Conservation (phyloP, 2,329 filamentous ascomycete species). For the Westerdykella sp. region DNA sequence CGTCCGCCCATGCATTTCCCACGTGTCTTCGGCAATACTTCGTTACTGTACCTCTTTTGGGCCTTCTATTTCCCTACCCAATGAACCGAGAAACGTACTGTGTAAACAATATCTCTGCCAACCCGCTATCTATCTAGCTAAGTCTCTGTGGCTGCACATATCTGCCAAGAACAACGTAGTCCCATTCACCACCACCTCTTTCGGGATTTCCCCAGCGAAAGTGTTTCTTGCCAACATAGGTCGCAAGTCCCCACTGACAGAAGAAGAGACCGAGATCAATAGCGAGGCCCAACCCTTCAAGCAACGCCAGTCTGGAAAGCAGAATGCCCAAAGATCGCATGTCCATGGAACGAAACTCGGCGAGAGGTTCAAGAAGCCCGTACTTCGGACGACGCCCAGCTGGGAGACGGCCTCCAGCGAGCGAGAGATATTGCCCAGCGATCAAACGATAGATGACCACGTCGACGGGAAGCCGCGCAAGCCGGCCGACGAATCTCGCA, state of each 20-base stretch:
- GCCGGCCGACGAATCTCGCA: constrained; percentile 25
- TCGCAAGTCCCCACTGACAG: constrained; percentile 26
- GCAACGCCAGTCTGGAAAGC: constrained; percentile 29
- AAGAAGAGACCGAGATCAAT: constrained; percentile 32
- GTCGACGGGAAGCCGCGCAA: constrained; percentile 24
- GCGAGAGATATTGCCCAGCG: constrained; percentile 25
- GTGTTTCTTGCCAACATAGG: constrained; percentile 20
- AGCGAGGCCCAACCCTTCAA: constrained; percentile 25
- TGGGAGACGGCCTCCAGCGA: constrained; percentile 2
- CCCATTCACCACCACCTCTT: constrained; percentile 2
- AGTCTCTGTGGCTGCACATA: no score
- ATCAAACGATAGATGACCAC: constrained; percentile 26
- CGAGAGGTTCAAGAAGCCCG: constrained; percentile 8
- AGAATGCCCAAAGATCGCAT: constrained; percentile 18
- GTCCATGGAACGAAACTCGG: constrained; percentile 7
- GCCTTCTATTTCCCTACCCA: no score
- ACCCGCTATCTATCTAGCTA: no score
- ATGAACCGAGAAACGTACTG: no score
- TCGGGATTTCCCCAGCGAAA: constrained; percentile 35
- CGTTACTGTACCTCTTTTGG: no score
- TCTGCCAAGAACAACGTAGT: no score
- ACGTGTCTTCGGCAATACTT: no score
- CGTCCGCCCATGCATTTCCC: no score
- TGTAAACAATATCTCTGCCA: no score
- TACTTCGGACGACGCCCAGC: neutral